Base-by-base conservation (phyloP, 2,329 filamentous ascomycete genomes). In the Coniochaeta hoffmannii region DNA sequence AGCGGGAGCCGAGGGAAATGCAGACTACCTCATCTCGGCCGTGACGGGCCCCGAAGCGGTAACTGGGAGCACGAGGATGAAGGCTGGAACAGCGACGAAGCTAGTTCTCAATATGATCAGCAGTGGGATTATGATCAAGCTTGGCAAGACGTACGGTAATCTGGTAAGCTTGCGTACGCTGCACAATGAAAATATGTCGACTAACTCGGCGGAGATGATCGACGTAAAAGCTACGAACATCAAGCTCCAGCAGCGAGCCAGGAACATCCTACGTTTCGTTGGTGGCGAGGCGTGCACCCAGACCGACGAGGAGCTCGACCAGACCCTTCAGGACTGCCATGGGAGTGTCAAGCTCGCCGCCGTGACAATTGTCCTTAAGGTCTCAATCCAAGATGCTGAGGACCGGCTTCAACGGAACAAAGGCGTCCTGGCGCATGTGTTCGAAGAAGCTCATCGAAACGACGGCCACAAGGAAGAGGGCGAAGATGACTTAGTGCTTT, bases 61-160 rank as follows among this genome's bases (percentile, higher is more conserved):
- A 3, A 73, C 73, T n/a, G 73, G 73, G 2, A 76, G 73, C 58
- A 76, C 74, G 1, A 64, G 74, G 30, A 64, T 76, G 56, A 76
- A 76, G 59, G 73, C 73, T 1, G 74, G 74, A 15, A 76, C 71
- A 0, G 73, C 70, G 1, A 75, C 74, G 0, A 76, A 76, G 59
- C 58, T 75, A 56, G 71, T 73, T 1, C 59, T 74, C 46, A 74
- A 76, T 55, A 75, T 75, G 71, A 59, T 75, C 2, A 74, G 71
- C 44, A 74, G 72, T 1, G 71, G 73, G 1, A 64, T 68, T 9
- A 73, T 74, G 69, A 69, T 75, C 32, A 65, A 63, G 30, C 62
- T 64, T 10, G 73, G 73, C 5, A 75, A 74, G 58, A 74, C 72
- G 0, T 74, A 69, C 55, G 70, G 70, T 10, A 73, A 73, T 53